Evolutionary conservation across 1,284 basidiomycete genomes (phyloP), one percentile per base, ranked within the genome.

Genomic region (Athelia sp.): DNA sequence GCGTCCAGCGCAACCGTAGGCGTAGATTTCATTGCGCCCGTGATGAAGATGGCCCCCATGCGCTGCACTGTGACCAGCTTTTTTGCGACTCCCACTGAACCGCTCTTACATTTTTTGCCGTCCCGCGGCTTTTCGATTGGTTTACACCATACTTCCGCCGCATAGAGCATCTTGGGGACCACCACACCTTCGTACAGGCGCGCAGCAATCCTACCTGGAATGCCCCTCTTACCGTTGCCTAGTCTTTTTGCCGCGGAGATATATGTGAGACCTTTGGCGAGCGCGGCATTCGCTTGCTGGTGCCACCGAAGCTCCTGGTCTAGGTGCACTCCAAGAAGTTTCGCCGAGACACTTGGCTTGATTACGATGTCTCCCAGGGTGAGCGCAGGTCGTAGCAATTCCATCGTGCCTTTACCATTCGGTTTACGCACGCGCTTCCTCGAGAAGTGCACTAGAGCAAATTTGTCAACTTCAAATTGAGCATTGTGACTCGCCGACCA

Each of bases 321-420:
- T 0, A 75, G 14, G 8, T 61, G 26, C 0, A 74, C 57, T 0
- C 72, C 69, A 0, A 74, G 58, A 44, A 67, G 66, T 43, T 67
- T 68, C 18, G 58, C 53, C 14, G 50, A 51, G 15, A 36, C 35
- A 9, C 50, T 14, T 10, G 59, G 50, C 3, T 42, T 17, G n/a
- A 58, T 53, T 0, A 51, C 49, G 8, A 17, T 24, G 18, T 35
- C 43, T 24, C 26, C 43, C 2, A 53, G 32, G 17, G 13, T 8
- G 14, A 44, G 18, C 10, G 18, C 18, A 6, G 43, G 43, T n/a
- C 43, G 43, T 21, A n/a, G 18, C 15, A 19, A 6, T 29, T 19
- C 15, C 13, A 4, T 17, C 15, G 23, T 3, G 49, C 44, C 40
- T 46, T 42, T 8, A 54, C 48, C 22, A 44, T 4, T 22, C 15